These are phyloP conservation scores for Calcarisporium arbuscula DNA, from an alignment of 2,329 filamentous ascomycete genomes.

Conservation along the genomic window DNA sequence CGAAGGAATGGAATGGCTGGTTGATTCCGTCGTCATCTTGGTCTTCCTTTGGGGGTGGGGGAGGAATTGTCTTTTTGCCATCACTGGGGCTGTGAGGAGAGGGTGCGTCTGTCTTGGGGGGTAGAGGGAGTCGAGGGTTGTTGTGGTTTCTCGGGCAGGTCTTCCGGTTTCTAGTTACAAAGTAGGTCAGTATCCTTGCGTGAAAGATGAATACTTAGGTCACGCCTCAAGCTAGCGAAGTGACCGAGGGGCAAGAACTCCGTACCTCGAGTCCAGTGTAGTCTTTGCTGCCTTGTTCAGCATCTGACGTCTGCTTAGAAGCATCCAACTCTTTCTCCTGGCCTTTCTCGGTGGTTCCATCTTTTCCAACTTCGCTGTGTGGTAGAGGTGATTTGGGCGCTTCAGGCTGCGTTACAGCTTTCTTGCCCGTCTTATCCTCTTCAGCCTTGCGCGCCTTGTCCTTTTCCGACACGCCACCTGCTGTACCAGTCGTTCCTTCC, in stretches of 20 bases:
- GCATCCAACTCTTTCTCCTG: conserved; percentile 25
- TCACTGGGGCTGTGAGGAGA: no score
- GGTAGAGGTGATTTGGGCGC: conserved; percentile 80
- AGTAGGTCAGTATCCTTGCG: conserved; percentile 12
- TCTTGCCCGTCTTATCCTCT: conserved; percentile 59
- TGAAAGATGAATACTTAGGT: no score
- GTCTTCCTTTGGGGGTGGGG: no score
- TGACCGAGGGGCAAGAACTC: neutral
- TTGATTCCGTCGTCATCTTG: conserved; percentile 57
- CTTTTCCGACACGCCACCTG: conserved; percentile 85
- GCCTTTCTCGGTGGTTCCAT: conserved; percentile 37
- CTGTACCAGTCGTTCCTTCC: conserved; percentile 80
- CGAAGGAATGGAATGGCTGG: conserved; percentile 77
- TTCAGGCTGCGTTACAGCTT: conserved; percentile 67
- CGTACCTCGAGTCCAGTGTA: conserved; percentile 31
- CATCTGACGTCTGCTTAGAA: conserved; percentile 31
- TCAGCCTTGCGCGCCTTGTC: conserved; percentile 66
- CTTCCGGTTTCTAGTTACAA: conserved; percentile 62
- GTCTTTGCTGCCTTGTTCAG: conserved; percentile 27
- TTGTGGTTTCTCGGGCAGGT: conserved; percentile 74
- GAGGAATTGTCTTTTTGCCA: no score
- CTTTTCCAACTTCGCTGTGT: conserved; percentile 71
- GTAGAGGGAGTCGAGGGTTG: no score
- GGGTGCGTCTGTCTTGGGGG: no score
- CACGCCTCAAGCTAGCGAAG: neutral